Conservation (phyloP, 495 filamentous ascomycete genomes). For the Aspergillus homomorphus region DNA sequence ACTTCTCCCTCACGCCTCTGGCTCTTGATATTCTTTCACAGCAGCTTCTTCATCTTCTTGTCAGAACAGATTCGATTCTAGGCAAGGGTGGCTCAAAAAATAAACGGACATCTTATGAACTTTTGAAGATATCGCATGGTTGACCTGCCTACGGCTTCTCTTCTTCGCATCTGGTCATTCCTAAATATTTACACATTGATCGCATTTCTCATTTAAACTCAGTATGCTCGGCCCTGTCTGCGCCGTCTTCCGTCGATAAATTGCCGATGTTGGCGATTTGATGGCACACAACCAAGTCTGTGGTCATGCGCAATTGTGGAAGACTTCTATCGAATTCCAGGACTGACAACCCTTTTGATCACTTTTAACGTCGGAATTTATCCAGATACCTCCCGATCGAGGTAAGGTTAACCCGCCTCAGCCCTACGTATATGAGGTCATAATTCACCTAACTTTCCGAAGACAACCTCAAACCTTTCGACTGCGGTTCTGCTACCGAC, state of each 20-base stretch:
- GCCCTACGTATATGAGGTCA: not conserved
- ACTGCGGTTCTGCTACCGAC: not conserved
- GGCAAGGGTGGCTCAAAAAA: not conserved
- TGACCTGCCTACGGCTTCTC: constrained; percentile 14
- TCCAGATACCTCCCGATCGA: not conserved
- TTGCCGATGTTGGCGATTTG: constrained; percentile 29
- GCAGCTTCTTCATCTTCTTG: not conserved
- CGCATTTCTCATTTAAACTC: constrained; percentile 9
- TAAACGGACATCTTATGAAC: not conserved
- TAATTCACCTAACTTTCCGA: not conserved
- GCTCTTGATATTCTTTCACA: not conserved
- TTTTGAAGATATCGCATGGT: constrained; percentile 25
- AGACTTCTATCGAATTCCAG: constrained; percentile 33
- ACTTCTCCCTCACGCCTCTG: constrained; percentile 10
- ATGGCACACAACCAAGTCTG: constrained; percentile 35
- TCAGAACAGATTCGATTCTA: not conserved
- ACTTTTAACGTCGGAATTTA: not conserved
- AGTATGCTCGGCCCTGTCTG: constrained; percentile 32
- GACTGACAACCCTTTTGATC: constrained; percentile 5
- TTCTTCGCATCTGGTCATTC: constrained; percentile 13
- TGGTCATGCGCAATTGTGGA: constrained; percentile 32
- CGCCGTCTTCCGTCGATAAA: constrained; percentile 30
- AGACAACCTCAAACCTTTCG: not conserved
- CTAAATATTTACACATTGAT: constrained; percentile 10
- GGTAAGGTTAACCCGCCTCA: not conserved